phyloP scores from a whole-genome alignment of 2,329 filamentous ascomycete species.

The Talaromyces atroroseus region DNA sequence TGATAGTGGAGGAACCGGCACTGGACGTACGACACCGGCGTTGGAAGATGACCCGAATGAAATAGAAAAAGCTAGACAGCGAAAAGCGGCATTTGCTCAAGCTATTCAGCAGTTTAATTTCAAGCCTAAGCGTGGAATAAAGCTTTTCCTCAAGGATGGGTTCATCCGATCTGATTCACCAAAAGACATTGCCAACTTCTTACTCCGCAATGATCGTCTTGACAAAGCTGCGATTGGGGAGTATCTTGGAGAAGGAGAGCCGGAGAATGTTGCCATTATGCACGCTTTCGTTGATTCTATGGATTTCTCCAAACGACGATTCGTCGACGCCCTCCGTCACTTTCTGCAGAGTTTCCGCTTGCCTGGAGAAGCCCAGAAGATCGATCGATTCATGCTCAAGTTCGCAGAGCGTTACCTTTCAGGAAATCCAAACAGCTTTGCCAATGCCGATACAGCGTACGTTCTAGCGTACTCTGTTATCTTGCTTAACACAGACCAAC shows the following conservation, averaged over 20 bases:
- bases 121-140: constrained; percentile 92
- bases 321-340: constrained; percentile 83
- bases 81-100: constrained; percentile 86
- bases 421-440: constrained; percentile 94
- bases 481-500: constrained; percentile 90
- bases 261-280: constrained; percentile 94
- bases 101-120: constrained; percentile 93
- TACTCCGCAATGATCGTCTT: constrained; percentile 73
- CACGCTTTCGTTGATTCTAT: constrained; percentile 94
- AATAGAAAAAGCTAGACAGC: constrained; percentile 88
- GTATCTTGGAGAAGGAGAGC: constrained; percentile 87
- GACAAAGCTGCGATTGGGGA: constrained; percentile 93
- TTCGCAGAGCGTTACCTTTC: constrained; percentile 94
- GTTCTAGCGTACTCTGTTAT: constrained; percentile 95
- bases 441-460: constrained; percentile 96
- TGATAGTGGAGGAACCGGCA: constrained; percentile 55
- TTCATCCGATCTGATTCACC: constrained; percentile 79
- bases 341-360: constrained; percentile 94
- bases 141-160: constrained; percentile 72
- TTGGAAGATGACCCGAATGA: constrained; percentile 87
- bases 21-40: constrained; percentile 59
- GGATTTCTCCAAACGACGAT: constrained; percentile 86
- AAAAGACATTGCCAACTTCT: constrained; percentile 76
- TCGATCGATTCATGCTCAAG: constrained; percentile 98
- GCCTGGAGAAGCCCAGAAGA: constrained; percentile 95